Evolutionary conservation across 1,284 basidiomycete species (phyloP).

Genomic region (Papiliotrema flavescens): DNA sequence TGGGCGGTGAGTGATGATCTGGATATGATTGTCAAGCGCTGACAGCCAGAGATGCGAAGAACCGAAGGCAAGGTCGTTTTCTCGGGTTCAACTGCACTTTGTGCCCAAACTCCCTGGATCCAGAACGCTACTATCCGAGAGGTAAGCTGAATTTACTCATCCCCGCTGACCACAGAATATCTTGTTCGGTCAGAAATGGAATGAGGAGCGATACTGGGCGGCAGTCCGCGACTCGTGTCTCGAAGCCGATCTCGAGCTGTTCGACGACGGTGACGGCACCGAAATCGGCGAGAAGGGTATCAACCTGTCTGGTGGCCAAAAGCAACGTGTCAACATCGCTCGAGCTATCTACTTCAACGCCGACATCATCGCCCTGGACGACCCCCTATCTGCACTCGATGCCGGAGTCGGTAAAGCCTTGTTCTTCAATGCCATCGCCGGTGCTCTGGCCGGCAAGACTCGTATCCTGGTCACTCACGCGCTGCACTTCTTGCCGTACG

Average conservation of each 20-base stretch:
- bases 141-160: slow-evolving; percentile 6
- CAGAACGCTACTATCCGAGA: slow-evolving; percentile 66
- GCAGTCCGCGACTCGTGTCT: slow-evolving; percentile 71
- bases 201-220: slow-evolving; percentile 72
- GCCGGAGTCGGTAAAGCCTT: slow-evolving; percentile 82
- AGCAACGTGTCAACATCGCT: slow-evolving; percentile 59
- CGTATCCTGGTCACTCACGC: slow-evolving; percentile 63
- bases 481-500: slow-evolving; percentile 49
- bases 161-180: slow-evolving; percentile 74
- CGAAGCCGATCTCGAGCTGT: slow-evolving; percentile 71
- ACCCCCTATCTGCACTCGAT: slow-evolving; percentile 72
- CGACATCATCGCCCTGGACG: slow-evolving; percentile 82
- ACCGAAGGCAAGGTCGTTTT: slow-evolving; percentile 60
- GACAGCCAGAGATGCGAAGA: slow-evolving; percentile 63
- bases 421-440: slow-evolving; percentile 76
- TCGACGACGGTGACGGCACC: slow-evolving; percentile 77
- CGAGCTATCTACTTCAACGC: slow-evolving; percentile 80
- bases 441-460: slow-evolving; percentile 63
- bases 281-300: slow-evolving; percentile 82
- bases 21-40: neutral
- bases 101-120: slow-evolving; percentile 75
- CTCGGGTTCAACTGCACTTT: slow-evolving; percentile 67
- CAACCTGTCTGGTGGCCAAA: slow-evolving; percentile 47
- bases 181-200: slow-evolving; percentile 75
- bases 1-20: slow-evolving; percentile 60